Percentiles rank a stretch among this genome's conserved stretches.
Evolutionary conservation across 2,329 filamentous ascomycete species (phyloP).

Genomic region (Celoporthe dispersa): DNA sequence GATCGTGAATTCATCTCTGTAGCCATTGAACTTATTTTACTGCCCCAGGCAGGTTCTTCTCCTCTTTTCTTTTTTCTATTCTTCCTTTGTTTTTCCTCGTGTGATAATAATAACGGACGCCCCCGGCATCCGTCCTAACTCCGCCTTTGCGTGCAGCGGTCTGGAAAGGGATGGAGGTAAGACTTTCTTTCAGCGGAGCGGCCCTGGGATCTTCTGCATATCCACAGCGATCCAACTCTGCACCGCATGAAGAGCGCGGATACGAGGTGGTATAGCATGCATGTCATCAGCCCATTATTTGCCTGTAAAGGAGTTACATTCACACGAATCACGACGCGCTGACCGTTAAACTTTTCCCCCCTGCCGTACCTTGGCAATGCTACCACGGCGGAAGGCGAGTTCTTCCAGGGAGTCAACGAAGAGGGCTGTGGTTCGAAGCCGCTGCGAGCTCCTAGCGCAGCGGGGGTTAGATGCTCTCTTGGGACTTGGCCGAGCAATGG

Average conservation of each 20-base stretch:
- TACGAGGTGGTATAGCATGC: background rate
- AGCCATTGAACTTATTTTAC: background rate
- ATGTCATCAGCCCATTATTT: background rate
- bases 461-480: background rate
- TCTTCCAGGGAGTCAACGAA: background rate
- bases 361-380: background rate
- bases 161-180: background rate
- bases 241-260: background rate
- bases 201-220: background rate
- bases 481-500: background rate
- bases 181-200: background rate
- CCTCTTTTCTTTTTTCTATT: too few species aligned
- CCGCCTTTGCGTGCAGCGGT: background rate
- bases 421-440: background rate
- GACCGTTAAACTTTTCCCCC: background rate
- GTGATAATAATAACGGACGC: background rate
- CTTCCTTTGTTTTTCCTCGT: too few species aligned
- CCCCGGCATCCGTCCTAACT: background rate
- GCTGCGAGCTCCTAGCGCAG: background rate
- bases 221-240: constrained; percentile 4
- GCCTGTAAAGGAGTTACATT: background rate
- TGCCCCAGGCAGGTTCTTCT: background rate
- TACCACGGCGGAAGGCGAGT: background rate
- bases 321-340: background rate
- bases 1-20: background rate